These are phyloP conservation scores for Teratosphaeria gauchensis DNA, from an alignment of 2,329 filamentous ascomycete genomes.

Conservation along the genomic window DNA sequence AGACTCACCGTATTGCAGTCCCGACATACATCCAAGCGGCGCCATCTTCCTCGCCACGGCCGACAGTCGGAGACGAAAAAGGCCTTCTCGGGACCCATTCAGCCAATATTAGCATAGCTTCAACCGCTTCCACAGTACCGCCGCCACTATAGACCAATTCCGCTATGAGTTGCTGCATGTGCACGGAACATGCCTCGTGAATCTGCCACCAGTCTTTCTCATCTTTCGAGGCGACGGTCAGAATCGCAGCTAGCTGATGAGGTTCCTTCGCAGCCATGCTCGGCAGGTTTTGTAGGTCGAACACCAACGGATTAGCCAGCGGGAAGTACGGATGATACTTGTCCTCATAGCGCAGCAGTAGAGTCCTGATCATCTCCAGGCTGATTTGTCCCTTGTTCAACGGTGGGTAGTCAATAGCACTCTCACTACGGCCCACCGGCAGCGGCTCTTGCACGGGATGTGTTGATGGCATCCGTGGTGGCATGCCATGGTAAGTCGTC, in stretches of 20 bases:
- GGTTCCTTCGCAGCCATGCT: constrained; percentile 21
- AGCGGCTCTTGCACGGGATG: constrained; percentile 1
- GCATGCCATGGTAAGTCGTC: constrained; percentile 13
- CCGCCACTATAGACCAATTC: constrained; percentile 22
- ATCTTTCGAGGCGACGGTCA: constrained; percentile 26
- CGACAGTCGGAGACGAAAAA: constrained; percentile 17
- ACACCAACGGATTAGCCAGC: constrained; percentile 19
- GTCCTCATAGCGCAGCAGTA: constrained; percentile 22
- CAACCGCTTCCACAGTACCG: constrained; percentile 24
- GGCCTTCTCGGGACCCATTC: constrained; percentile 24
- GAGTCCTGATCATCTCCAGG: constrained; percentile 19
- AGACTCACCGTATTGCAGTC: constrained; percentile 15
- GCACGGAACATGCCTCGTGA: constrained; percentile 22
- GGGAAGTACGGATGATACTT: constrained; percentile 27
- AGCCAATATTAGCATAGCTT: constrained; percentile 25
- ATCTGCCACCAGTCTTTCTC: constrained; percentile 25
- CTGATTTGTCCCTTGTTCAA: constrained; percentile 19
- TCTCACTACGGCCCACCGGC: constrained; percentile 5
- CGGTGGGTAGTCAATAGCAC: constrained; percentile 20
- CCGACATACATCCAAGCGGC: constrained; percentile 27
- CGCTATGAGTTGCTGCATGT: constrained; percentile 26
- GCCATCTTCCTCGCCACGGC: constrained; percentile 25
- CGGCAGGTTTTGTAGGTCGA: constrained; percentile 20
- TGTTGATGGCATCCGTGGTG: background rate
- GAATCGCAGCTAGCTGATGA: constrained; percentile 23